Evolutionary conservation across 805 yeast species (phyloP), one percentile per base, ranked within the genome.

Genomic region (Starmerella etchellsii): DNA sequence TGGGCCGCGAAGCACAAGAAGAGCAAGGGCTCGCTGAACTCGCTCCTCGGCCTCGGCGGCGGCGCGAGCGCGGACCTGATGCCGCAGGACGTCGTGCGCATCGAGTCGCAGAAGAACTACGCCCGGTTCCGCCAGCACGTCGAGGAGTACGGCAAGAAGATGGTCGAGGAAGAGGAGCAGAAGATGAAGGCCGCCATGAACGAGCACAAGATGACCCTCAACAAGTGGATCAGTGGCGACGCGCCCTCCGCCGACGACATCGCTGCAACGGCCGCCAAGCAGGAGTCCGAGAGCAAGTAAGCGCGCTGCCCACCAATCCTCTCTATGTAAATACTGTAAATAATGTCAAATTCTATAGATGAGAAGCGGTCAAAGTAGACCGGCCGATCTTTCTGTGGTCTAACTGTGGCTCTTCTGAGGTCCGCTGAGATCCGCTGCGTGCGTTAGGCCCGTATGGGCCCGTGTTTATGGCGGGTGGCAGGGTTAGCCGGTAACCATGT

Each of bases 101-200:
- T 84, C 58, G 88, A 82, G 58, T 95, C 95, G 53, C 94, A 84
- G 63, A 74, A 76, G 65, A 84, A 82, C 60, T 88, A 84, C 61
- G 76, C 78, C 54, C 75, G 76, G 52, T 81, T 84, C 75, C 76
- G 77, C 64, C 76, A 80, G 62, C 68, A 82, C 54, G 70, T 85
- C 53, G 83, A 79, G 55, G 95, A 87, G 66, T 93, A 88, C 62
- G 84, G 68, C 33, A 64, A 64, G 46, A 62, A 64, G 58, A 52
- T 66, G 55, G 49, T 67, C 44, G 78, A 77, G 55, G 67, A 67
- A 51, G 69, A 65, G 52, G 63, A 66, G 58, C 57, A 58, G 50
- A 53, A 62, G 22, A 64, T 63, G 49, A 81, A 81, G 62, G 88
- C 81, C 57, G 73, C 82, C 56, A 69, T 81, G 66, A 85, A 85